Evolutionary conservation across 2,329 filamentous ascomycete genomes (phyloP), one percentile per base, ranked within the genome.

Genomic region (Cladosporium sp.): DNA sequence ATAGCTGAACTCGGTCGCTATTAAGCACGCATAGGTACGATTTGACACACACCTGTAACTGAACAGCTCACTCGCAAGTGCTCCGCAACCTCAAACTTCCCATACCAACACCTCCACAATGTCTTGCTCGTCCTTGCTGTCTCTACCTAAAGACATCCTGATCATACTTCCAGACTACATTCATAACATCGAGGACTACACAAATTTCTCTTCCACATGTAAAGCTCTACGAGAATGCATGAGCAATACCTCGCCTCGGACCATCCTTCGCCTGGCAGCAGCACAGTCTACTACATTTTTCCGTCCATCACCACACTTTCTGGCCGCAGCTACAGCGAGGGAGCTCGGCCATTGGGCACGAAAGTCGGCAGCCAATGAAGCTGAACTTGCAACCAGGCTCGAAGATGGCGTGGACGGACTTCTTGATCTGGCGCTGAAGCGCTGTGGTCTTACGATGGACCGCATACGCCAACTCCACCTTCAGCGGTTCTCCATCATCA

Each of bases 301-400:
- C 69, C 75, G 74, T 7, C 77, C 77, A 31, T 73, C 76, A 62
- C 78, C 78, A 1, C 69, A 76, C 49, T 78, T 77, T 60, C 74
- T 79, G 10, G 68, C 78, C 46, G 69, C 72, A 28, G 76, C 77
- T 4, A 74, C 73, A 16, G 76, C 75, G 2, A 67, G 70, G 6
- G 71, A 78, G 61, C 67, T 75, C 5, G 71, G 74, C 8, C 52
- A 73, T 55, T 80, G 78, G 78, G 77, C 77, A 2, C 68, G 77
- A 2, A 29, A 66, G 14, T 69, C 68, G 53, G 33, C 67, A 1
- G 59, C 60, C 0, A 74, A 75, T 46, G 74, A 71, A 26, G 12
- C 56, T 2, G n/a, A 31, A 1, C 70, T 79, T 12, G 69, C 67
- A 11, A 23, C 52, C 5, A 64, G 67, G 4, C 67, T 76, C 3